phyloP scores from a whole-genome alignment of 257 asterid species.

The Nicotiana obtusifolia region DNA sequence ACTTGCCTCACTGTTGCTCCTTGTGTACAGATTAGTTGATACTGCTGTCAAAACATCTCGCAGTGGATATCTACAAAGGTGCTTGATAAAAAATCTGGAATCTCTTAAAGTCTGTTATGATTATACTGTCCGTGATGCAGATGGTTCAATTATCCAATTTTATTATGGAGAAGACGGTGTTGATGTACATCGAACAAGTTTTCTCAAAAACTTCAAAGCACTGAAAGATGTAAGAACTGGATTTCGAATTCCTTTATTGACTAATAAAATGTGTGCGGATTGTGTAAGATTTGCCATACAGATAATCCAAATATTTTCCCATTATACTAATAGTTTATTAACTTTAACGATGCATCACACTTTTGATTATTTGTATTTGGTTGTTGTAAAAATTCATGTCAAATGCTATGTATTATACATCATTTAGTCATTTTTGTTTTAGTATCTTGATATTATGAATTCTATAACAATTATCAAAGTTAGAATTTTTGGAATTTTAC shows the following conservation, averaged over 20 bases:
- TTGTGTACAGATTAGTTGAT: constrained; percentile 72
- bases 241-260: not conserved
- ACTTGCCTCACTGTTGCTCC: constrained; percentile 15
- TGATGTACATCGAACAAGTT: constrained; percentile 85
- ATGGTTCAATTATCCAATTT: constrained; percentile 91
- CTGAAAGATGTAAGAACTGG: constrained; percentile 55
- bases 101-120: constrained; percentile 87
- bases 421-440: not conserved
- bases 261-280: not conserved
- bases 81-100: constrained; percentile 86
- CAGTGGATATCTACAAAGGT: constrained; percentile 94
- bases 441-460: not conserved
- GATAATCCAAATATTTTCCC: not conserved
- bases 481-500: not conserved
- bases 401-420: not conserved
- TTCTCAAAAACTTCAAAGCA: constrained; percentile 77
- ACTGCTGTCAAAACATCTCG: constrained; percentile 99
- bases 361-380: constrained; percentile 1
- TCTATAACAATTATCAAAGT: not conserved
- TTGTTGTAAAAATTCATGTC: not conserved
- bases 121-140: constrained; percentile 93
- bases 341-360: constrained; percentile 7
- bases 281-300: not conserved
- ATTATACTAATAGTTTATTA: not conserved
- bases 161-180: constrained; percentile 95